Evolutionary conservation across 1,139 yeast genomes (phyloP).

Genomic region (Suhomyces panamericanus): DNA sequence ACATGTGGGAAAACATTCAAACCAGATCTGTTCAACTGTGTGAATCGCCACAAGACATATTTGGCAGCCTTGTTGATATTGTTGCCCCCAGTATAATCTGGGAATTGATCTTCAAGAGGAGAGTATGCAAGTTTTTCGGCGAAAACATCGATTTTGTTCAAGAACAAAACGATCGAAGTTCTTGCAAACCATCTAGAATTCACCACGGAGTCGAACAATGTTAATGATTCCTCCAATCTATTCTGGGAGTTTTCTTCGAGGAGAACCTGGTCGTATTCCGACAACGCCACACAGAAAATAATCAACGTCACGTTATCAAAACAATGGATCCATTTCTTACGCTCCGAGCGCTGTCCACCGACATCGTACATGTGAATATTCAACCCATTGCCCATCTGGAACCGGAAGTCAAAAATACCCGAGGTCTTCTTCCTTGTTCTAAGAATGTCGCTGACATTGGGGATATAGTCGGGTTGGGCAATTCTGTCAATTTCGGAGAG

Average conservation of each 20-base stretch:
- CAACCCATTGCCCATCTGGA: constrained; percentile 70
- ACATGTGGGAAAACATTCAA: constrained; percentile 85
- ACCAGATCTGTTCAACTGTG: constrained; percentile 80
- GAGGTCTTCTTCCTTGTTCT: constrained; percentile 91
- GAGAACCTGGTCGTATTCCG: constrained; percentile 86
- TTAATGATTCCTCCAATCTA: constrained; percentile 81
- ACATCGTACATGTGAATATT: constrained; percentile 87
- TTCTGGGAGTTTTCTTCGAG: constrained; percentile 79
- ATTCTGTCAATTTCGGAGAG: constrained; percentile 68
- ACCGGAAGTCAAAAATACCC: constrained; percentile 82
- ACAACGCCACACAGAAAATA: constrained; percentile 85
- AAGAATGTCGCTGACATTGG: constrained; percentile 73
- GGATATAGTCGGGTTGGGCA: constrained; percentile 59
- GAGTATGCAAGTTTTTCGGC: constrained; percentile 81
- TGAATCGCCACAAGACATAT: constrained; percentile 87
- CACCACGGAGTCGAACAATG: constrained; percentile 84
- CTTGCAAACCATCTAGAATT: constrained; percentile 94
- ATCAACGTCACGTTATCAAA: constrained; percentile 89
- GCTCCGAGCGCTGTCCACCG: constrained; percentile 92
- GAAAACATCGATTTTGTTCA: constrained; percentile 87
- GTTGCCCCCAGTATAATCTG: constrained; percentile 86
- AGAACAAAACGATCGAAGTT: constrained; percentile 79
- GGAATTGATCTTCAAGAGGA: constrained; percentile 81
- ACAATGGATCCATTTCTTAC: constrained; percentile 95
- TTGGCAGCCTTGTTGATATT: constrained; percentile 93